Evolutionary conservation across 495 filamentous ascomycete species (phyloP).

Genomic region (Mytilinidion resinicola): DNA sequence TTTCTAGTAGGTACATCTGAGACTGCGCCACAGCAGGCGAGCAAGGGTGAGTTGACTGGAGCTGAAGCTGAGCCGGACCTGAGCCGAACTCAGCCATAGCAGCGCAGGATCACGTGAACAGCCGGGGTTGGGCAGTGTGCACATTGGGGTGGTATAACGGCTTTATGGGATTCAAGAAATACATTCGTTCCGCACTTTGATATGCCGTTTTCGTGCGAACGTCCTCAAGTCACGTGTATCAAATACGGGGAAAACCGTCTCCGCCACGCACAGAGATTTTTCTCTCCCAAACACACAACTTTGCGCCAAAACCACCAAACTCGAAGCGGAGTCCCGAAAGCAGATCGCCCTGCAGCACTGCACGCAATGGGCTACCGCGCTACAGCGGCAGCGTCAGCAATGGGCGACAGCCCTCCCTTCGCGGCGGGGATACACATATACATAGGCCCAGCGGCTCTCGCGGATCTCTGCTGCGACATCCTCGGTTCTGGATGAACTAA

Average conservation of each 20-base stretch:
- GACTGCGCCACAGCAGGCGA: too few relatives aligned
- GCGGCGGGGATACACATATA: background rate
- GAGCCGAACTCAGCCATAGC: too few relatives aligned
- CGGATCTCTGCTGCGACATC: background rate
- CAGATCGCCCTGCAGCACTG: background rate
- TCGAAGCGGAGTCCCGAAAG: background rate
- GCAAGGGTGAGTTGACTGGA: too few relatives aligned
- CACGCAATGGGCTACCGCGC: background rate
- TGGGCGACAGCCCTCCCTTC: background rate
- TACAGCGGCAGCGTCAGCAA: background rate
- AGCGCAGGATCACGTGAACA: too few relatives aligned
- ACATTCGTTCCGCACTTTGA: too few relatives aligned
- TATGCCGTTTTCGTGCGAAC: too few relatives aligned
- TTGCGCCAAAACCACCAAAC: background rate
- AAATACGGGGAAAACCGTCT: background rate
- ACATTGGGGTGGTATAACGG: too few relatives aligned
- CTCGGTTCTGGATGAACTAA: constrained; percentile 6
- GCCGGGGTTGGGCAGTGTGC: too few relatives aligned
- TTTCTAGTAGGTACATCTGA: too few relatives aligned
- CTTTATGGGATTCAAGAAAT: too few relatives aligned
- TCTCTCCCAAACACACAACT: background rate
- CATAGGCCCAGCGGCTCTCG: background rate
- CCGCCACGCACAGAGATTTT: background rate
- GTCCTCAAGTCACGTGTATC: too few relatives aligned
- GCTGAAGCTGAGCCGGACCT: too few relatives aligned